Evolutionary conservation across 169 alveolate genomes (phyloP).

Genomic region (Plasmodium adleri): DNA sequence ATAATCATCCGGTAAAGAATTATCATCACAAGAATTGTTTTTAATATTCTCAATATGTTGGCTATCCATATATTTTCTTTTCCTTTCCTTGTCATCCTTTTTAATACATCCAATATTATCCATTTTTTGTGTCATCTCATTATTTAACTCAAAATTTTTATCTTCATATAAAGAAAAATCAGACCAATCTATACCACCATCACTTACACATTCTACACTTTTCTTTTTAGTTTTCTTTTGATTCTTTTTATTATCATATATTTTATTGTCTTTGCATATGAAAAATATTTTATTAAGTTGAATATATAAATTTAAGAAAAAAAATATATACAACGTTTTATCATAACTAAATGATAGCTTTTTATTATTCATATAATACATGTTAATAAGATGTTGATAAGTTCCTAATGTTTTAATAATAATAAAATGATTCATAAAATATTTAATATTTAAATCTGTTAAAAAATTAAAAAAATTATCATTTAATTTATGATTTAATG

Average conservation of each 20-base stretch:
- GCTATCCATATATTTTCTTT: too few relatives aligned
- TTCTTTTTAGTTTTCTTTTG: too few relatives aligned
- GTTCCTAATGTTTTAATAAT: slow-evolving; percentile 51
- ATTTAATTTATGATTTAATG: slow-evolving; percentile 9
- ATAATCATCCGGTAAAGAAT: too few relatives aligned
- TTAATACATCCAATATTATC: too few relatives aligned
- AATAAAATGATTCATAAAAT: slow-evolving; percentile 53
- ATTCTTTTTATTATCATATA: not conserved
- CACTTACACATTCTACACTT: too few relatives aligned
- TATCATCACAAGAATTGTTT: too few relatives aligned
- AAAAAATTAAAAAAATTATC: slow-evolving; percentile 32
- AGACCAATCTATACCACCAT: too few relatives aligned
- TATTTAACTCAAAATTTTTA: too few relatives aligned
- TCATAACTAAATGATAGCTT: not conserved
- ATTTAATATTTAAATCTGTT: slow-evolving; percentile 49
- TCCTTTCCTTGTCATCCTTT: too few relatives aligned
- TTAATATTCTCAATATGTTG: too few relatives aligned
- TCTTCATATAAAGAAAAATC: too few relatives aligned
- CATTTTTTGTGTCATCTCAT: too few relatives aligned
- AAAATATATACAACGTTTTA: slow-evolving; percentile 8
- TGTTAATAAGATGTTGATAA: slow-evolving; percentile 34
- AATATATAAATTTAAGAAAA: slow-evolving; percentile 29
- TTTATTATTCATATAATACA: slow-evolving; percentile 25
- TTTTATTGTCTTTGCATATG: not conserved
- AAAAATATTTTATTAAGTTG: slow-evolving; percentile 72